phyloP scores from a whole-genome alignment of 345 rosid species.

The Aquilaria malaccensis region DNA sequence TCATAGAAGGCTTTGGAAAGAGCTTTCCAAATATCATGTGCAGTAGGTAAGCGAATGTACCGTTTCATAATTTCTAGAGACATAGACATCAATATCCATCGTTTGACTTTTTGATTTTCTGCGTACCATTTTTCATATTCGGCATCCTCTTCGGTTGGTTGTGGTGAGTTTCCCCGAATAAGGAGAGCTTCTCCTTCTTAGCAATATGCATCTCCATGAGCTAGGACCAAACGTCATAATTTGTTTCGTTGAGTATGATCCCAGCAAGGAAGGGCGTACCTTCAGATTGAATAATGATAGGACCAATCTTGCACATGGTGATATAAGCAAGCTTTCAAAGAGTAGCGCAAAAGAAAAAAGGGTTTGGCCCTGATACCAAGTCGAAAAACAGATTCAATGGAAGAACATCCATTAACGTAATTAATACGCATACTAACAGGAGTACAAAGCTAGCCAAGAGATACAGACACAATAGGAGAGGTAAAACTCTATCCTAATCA shows the following conservation, averaged over 20 bases:
- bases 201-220: slow-evolving; percentile 3
- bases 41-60: neutral
- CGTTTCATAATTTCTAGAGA: neutral
- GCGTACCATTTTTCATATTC: slow-evolving; percentile 1
- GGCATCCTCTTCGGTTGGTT: neutral
- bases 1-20: no score
- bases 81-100: neutral
- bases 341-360: no score
- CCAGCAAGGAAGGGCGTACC: no score
- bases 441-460: no score
- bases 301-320: neutral
- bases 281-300: neutral
- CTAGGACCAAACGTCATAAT: neutral
- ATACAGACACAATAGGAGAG: no score
- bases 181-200: neutral
- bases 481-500: no score
- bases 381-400: no score
- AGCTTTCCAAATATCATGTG: neutral
- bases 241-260: neutral
- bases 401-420: no score
- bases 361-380: no score
- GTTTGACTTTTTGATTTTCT: neutral
- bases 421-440: no score
- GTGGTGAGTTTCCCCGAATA: neutral
- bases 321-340: no score